These are phyloP conservation scores for Penstemon eatonii DNA, from an alignment of 257 asterid species.

Conservation along the genomic window DNA sequence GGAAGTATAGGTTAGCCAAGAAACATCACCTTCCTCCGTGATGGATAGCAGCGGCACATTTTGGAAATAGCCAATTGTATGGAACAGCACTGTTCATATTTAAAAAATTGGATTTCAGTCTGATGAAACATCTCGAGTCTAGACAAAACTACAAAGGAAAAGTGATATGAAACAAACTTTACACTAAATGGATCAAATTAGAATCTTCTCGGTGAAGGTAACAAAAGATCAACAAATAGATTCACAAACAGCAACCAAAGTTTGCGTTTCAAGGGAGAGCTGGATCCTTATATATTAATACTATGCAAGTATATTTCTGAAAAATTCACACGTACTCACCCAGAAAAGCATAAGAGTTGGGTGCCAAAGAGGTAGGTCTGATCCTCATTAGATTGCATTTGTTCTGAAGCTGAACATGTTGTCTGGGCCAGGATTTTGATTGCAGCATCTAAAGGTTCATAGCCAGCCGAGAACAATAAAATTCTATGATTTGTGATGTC, in stretches of 20 bases:
- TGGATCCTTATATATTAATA: slow-evolving; percentile 2
- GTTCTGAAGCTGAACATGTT: slow-evolving; percentile 44
- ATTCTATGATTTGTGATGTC: slow-evolving; percentile 54
- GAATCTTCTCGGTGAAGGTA: slow-evolving; percentile 21
- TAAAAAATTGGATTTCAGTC: slow-evolving; percentile 27
- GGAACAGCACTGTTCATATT: slow-evolving; percentile 55
- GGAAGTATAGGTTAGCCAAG: slow-evolving; percentile 13
- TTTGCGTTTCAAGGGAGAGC: background rate
- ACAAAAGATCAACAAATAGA: background rate
- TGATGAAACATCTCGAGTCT: slow-evolving; percentile 13
- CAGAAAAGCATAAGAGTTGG: slow-evolving; percentile 75
- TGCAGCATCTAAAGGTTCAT: slow-evolving; percentile 76
- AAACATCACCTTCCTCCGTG: slow-evolving; percentile 89
- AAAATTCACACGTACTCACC: slow-evolving; percentile 48
- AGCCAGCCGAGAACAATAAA: slow-evolving; percentile 79
- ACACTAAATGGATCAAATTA: background rate
- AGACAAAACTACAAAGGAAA: slow-evolving; percentile 4
- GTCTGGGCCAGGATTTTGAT: slow-evolving; percentile 45
- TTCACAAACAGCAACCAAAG: background rate
- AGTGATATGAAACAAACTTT: background rate
- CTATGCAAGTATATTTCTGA: slow-evolving; percentile 17
- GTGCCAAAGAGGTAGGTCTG: slow-evolving; percentile 63
- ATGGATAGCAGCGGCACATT: slow-evolving; percentile 87
- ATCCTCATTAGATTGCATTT: slow-evolving; percentile 41
- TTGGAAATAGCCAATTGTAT: slow-evolving; percentile 83